A percentile compares a stretch with the other conserved stretches of the same genome.
These are phyloP conservation scores for Oxytropis ochrocephala DNA, from an alignment of 306 rosid genomes.

Conservation along the genomic window DNA sequence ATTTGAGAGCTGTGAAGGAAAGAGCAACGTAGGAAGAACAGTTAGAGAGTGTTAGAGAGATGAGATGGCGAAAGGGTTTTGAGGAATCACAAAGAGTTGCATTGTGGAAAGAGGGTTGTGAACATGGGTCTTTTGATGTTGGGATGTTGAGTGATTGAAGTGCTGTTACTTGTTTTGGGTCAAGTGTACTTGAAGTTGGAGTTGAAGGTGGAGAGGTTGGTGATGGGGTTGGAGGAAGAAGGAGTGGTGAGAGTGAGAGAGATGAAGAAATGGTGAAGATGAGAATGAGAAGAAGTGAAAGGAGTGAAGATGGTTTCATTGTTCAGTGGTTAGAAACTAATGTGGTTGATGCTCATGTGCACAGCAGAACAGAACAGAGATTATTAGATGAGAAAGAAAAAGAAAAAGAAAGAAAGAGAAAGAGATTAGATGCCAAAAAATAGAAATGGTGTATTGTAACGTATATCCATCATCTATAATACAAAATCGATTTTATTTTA, in stretches of 20 bases:
- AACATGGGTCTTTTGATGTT: slow-evolving; percentile 71
- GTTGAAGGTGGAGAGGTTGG: slow-evolving; percentile 7
- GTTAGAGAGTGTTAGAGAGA: slow-evolving; percentile 61
- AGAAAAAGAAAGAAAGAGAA: neutral
- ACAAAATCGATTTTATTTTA: too few species aligned
- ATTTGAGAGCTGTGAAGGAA: slow-evolving; percentile 89
- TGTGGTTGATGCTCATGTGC: neutral
- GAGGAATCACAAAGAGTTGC: slow-evolving; percentile 63
- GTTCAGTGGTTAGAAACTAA: slow-evolving; percentile 3
- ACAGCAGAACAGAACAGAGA: neutral
- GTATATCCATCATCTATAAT: too few species aligned
- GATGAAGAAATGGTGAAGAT: slow-evolving; percentile 11
- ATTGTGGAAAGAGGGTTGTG: slow-evolving; percentile 48
- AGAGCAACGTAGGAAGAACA: slow-evolving; percentile 70
- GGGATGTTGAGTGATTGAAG: slow-evolving; percentile 87
- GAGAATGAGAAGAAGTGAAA: slow-evolving; percentile 4
- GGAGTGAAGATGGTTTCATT: slow-evolving; percentile 18
- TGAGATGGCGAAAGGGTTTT: slow-evolving; percentile 77
- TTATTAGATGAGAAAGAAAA: neutral
- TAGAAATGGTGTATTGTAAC: too few species aligned
- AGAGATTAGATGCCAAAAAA: too few species aligned
- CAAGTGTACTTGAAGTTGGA: slow-evolving; percentile 40
- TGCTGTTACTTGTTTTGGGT: slow-evolving; percentile 82
- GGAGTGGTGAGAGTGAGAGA: neutral
- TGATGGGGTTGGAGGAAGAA: slow-evolving; percentile 24